Evolutionary conservation across 305 asterid species (phyloP), one percentile per base, ranked within the genome.

Genomic region (Fraxinus velutina): DNA sequence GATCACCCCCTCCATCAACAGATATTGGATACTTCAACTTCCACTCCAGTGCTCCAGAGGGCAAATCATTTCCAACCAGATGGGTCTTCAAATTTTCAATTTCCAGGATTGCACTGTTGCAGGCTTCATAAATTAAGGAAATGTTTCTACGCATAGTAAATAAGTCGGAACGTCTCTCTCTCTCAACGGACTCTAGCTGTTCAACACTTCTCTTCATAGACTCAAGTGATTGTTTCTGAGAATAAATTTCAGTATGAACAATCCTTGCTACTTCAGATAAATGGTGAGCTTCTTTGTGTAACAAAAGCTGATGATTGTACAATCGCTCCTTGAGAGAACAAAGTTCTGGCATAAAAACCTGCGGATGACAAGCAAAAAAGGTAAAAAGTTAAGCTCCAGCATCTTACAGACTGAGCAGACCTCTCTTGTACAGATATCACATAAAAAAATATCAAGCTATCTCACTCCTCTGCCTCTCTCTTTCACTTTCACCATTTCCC

Each of bases 91-190:
- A 82, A 76, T 85, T 90, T 81, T 91, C 93, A 75, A 96, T 90
- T 85, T 91, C 96, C 64, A 88, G 81, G 81, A 91, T 81, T 80
- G 92, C 91, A 82, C 81, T 84, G 36, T 84, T 84, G 83, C 95
- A 94, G 80, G 97, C 89, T 76, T 91, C 97, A 83, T 83, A 87
- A 80, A 96, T 91, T 78, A 83, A 86, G 10, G 91, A 85, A 79
- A 89, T 55, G 66, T 88, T 89, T 83, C 87, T 87, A 22, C 79
- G 92, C 89, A 88, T 83, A 77, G 72, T 78, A 82, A 85, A 88
- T 88, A 90, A 79, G 88, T 92, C 93, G 37, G 92, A 87, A 87
- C 91, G 97, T 83, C 80, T 96, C 89, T 94, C 94, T 82, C 88
- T 89, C 83, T 80, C 86, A 75, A 60, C 79, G 73, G 87, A 83